Percentiles rank a stretch among this genome's conserved stretches.
Evolutionary conservation across 768 basidiomycete species (phyloP).

Genomic region (Melanogaster broomeanus): DNA sequence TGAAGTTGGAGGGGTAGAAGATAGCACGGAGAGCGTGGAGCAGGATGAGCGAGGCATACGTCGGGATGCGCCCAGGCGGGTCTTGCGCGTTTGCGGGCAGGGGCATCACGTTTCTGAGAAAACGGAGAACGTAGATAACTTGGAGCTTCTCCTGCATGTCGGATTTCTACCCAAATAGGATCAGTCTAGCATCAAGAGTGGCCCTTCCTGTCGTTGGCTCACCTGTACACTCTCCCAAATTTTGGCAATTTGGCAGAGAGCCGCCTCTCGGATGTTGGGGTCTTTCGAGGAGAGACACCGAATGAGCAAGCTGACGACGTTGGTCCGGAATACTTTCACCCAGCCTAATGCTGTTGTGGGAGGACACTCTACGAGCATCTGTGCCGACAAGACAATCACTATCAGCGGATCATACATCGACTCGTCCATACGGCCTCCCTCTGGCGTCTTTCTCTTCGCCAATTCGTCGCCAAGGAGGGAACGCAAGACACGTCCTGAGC

Average conservation of each 20-base stretch:
- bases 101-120: slow-evolving; percentile 19
- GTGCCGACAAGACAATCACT: slow-evolving; percentile 63
- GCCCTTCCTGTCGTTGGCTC: slow-evolving; percentile 17
- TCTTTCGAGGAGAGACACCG: slow-evolving; percentile 72
- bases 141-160: slow-evolving; percentile 81
- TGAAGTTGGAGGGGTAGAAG: slow-evolving; percentile 86
- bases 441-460: slow-evolving; percentile 35
- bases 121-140: slow-evolving; percentile 67
- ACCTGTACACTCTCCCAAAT: slow-evolving; percentile 68
- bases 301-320: slow-evolving; percentile 72
- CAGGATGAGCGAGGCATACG: slow-evolving; percentile 79
- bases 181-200: neutral
- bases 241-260: slow-evolving; percentile 59
- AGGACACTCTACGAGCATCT: slow-evolving; percentile 59
- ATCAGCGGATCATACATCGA: slow-evolving; percentile 82
- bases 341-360: slow-evolving; percentile 66
- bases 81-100: slow-evolving; percentile 46
- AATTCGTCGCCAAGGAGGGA: slow-evolving; percentile 64
- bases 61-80: slow-evolving; percentile 61
- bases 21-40: slow-evolving; percentile 79
- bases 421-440: slow-evolving; percentile 31
- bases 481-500: slow-evolving; percentile 70
- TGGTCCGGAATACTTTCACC: slow-evolving; percentile 85
- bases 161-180: slow-evolving; percentile 40
- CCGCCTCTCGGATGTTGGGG: slow-evolving; percentile 55